Conservation (phyloP, 805 yeast genomes). For the Tetrapisispora taiwanensis region DNA sequence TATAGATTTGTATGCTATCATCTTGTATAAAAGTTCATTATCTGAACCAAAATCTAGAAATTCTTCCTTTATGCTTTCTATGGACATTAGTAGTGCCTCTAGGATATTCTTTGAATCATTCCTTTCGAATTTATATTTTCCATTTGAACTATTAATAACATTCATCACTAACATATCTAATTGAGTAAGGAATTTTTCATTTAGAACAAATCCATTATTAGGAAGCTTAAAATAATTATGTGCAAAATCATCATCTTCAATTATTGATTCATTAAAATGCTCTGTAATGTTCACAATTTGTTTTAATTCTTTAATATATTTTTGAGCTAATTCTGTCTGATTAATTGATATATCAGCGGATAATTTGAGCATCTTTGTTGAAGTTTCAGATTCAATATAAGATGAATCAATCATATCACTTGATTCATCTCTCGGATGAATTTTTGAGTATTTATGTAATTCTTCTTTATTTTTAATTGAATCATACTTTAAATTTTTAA, state of each 20-base stretch:
- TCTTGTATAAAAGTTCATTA: conserved; percentile 7
- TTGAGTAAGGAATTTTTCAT: conserved; percentile 10
- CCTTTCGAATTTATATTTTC: conserved; percentile 6
- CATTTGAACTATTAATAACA: conserved; percentile 8
- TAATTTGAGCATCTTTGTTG: conserved; percentile 12
- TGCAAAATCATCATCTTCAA: conserved; percentile 8
- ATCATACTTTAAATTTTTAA: conserved; percentile 3
- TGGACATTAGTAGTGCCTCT: conserved; percentile 13
- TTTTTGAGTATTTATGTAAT: not conserved
- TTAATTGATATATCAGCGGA: conserved; percentile 17
- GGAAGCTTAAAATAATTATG: conserved; percentile 11
- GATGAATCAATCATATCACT: not conserved
- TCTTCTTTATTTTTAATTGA: conserved; percentile 4
- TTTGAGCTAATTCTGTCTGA: conserved; percentile 13
- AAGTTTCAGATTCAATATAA: not conserved
- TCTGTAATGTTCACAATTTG: conserved; percentile 8
- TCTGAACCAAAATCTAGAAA: not conserved
- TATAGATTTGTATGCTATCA: conserved; percentile 28
- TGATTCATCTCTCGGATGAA: not conserved
- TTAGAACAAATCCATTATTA: conserved; percentile 7
- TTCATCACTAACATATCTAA: conserved; percentile 14
- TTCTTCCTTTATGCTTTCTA: conserved; percentile 7
- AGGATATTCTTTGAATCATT: conserved; percentile 10
- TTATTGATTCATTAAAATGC: conserved; percentile 1
- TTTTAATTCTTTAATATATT: conserved; percentile 16